phyloP scores from a whole-genome alignment of 768 basidiomycete species.

The Phaeotremella skinneri region DNA sequence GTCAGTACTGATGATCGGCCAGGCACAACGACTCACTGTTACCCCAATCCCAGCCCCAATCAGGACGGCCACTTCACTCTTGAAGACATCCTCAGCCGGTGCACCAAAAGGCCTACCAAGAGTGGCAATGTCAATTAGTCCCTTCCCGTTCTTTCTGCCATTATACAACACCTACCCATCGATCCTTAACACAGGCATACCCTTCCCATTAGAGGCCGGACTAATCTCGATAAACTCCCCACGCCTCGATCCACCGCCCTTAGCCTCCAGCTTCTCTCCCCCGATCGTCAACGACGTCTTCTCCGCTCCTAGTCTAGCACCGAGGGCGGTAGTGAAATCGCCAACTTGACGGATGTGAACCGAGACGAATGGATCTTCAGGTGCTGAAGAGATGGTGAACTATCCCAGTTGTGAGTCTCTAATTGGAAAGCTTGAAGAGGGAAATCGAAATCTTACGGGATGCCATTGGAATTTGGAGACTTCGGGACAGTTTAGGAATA shows the following conservation, averaged over 20 bases:
- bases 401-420: slow-evolving; percentile 44
- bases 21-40: slow-evolving; percentile 54
- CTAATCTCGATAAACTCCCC: slow-evolving; percentile 82
- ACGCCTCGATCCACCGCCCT: slow-evolving; percentile 57
- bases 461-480: slow-evolving; percentile 86
- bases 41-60: slow-evolving; percentile 95
- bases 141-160: too few relatives aligned
- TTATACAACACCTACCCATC: slow-evolving; percentile 46
- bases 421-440: not conserved
- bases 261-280: slow-evolving; percentile 68
- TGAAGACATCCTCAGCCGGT: slow-evolving; percentile 86
- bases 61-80: slow-evolving; percentile 80
- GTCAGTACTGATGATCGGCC: not conserved
- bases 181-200: slow-evolving; percentile 37
- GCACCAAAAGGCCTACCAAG: slow-evolving; percentile 77
- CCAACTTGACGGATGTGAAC: slow-evolving; percentile 85
- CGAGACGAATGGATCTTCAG: slow-evolving; percentile 88
- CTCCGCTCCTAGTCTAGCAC: slow-evolving; percentile 69
- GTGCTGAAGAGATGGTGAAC: slow-evolving; percentile 94
- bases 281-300: slow-evolving; percentile 14
- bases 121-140: not conserved
- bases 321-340: slow-evolving; percentile 61
- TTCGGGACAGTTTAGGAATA: slow-evolving; percentile 59
- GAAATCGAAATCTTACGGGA: slow-evolving; percentile 69
- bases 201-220: slow-evolving; percentile 42